phyloP scores from a whole-genome alignment of 2,329 filamentous ascomycete species.

The Fusarium burgessii region DNA sequence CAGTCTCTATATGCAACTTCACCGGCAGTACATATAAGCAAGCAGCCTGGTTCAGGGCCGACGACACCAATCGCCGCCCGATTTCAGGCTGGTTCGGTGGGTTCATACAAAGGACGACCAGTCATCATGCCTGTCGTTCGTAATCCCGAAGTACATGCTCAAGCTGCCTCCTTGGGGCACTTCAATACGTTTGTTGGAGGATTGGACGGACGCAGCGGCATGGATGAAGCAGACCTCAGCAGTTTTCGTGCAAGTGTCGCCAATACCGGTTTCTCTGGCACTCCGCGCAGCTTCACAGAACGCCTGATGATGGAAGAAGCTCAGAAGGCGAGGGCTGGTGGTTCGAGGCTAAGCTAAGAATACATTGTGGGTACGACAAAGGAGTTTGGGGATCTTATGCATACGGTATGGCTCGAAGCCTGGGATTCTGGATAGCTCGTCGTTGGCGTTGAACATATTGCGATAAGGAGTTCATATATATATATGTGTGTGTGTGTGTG shows the following conservation, averaged over 20 bases:
- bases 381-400: constrained; percentile 43
- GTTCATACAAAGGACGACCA: constrained; percentile 66
- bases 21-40: constrained; percentile 57
- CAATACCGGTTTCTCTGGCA: constrained; percentile 56
- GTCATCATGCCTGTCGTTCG: constrained; percentile 65
- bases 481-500: too few species aligned
- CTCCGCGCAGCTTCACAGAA: constrained; percentile 62
- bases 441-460: constrained; percentile 47
- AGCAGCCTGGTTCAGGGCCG: constrained; percentile 43
- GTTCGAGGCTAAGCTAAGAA: constrained; percentile 36
- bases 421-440: constrained; percentile 43
- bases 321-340: constrained; percentile 46
- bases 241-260: constrained; percentile 59
- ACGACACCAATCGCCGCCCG: constrained; percentile 51
- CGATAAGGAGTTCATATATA: constrained; percentile 35
- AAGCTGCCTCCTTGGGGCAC: constrained; percentile 61
- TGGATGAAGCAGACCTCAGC: constrained; percentile 59
- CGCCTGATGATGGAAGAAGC: constrained; percentile 63
- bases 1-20: constrained; percentile 57
- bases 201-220: constrained; percentile 62
- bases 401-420: constrained; percentile 39
- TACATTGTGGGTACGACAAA: constrained; percentile 19
- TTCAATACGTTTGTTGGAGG: constrained; percentile 66
- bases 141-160: constrained; percentile 61
- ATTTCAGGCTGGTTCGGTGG: constrained; percentile 57